Evolutionary conservation across 2,329 filamentous ascomycete species (phyloP), one percentile per base, ranked within the genome.

Genomic region (Sporothrix globosa): DNA sequence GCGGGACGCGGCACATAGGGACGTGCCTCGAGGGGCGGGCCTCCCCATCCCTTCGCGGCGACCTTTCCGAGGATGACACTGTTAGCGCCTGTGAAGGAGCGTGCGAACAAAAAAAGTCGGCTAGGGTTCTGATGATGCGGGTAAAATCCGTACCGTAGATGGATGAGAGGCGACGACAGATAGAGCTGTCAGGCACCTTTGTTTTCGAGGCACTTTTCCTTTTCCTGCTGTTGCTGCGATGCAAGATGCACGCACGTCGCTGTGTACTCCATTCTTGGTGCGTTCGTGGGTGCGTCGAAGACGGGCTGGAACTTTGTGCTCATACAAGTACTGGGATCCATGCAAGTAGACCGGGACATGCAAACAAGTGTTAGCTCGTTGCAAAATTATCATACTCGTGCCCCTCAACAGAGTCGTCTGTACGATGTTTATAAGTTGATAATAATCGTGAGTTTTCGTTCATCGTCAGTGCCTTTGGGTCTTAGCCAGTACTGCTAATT

Each of bases 1-100:
- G 46, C 70, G 70, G 70, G 70, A 71, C 60, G 58, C 70, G 70
- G 70, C 66, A 71, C 69, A 71, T 69, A 66, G 41, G 58, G 70
- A 53, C 52, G 70, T 67, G 70, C 58, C 67, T 71, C 41, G 53
- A 5, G 52, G 69, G n/a, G 70, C 70, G 70, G 70, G 50, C 70
- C 70, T 71, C 67, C n/a, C 65, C 69, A 71, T 71, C 66, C 65
- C 66, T 65, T 54, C 41, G 30, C 70, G 50, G 56, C 58, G 67
- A 24, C 52, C 52, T 50, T 71, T 60, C 70, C 70, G 70, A 67
- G 67, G 58, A 39, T 56, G 66, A 48, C 46, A 66, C 70, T 67
- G 65, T 66, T 71, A 71, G 46, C 10, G 34, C 39, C 46, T 24
- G 44, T n/a, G 14, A 19, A 14, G 67, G 67, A 58, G 60, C 27